phyloP scores from a whole-genome alignment of 2,329 filamentous ascomycete species.

The Sporothrix euskadiensis region DNA sequence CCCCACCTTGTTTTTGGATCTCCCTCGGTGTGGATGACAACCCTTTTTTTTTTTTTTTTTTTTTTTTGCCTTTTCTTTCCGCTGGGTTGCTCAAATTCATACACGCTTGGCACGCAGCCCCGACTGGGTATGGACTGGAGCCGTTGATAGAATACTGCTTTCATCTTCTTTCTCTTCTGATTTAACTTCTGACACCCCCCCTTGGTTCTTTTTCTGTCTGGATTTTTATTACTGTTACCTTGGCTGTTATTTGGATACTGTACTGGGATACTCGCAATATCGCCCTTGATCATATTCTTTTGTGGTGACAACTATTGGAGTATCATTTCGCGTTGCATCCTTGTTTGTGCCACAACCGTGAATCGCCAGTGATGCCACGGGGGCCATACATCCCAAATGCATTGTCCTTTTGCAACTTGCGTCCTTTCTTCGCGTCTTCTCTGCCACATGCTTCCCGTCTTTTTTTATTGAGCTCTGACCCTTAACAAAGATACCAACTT shows the following conservation, averaged over 20 bases:
- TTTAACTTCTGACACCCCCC: neutral
- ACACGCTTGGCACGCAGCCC: slow-evolving; percentile 5
- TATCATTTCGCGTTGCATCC: neutral
- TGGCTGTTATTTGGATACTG: neutral
- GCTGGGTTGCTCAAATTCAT: neutral
- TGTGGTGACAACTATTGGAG: neutral
- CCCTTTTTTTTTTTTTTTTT: slow-evolving; percentile 11
- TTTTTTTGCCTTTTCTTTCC: slow-evolving; percentile 10
- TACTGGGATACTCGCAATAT: neutral
- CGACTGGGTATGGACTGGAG: slow-evolving; percentile 4
- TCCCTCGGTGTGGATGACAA: neutral
- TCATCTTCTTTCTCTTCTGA: neutral
- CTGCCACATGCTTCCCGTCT: neutral
- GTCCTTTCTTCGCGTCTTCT: neutral
- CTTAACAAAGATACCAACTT: slow-evolving; percentile 1
- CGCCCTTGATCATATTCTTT: neutral
- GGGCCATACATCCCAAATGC: neutral
- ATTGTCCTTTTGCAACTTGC: neutral
- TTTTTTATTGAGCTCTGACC: neutral
- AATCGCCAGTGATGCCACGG: neutral
- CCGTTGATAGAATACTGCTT: slow-evolving; percentile 3
- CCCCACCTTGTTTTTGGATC: neutral
- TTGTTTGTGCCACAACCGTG: neutral
- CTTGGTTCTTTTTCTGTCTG: neutral
- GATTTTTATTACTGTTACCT: neutral